A percentile compares a stretch with the other conserved stretches of the same genome.
These are phyloP conservation scores for Salicornia ramosissima DNA, from an alignment of 148 eudicot genomes.

Conservation along the genomic window DNA sequence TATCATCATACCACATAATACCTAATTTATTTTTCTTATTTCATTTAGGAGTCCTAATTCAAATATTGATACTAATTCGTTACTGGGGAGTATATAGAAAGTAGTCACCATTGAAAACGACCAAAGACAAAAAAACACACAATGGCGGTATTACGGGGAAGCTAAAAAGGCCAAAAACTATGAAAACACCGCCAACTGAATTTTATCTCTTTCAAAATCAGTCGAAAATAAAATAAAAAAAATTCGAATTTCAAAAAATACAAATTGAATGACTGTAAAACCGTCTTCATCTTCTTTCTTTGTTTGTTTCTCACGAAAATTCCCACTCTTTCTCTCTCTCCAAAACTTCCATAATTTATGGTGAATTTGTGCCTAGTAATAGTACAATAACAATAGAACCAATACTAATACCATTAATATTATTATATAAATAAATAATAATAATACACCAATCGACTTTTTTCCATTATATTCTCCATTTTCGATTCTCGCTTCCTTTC, in stretches of 20 bases:
- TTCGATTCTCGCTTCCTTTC: background rate
- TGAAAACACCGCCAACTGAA: background rate
- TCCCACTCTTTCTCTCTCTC: background rate
- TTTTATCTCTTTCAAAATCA: too few relatives aligned
- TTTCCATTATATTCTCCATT: background rate
- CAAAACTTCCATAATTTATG: background rate
- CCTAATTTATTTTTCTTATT: too few relatives aligned
- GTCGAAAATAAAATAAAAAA: too few relatives aligned
- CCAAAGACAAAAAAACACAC: too few relatives aligned
- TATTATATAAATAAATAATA: background rate
- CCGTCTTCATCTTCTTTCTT: background rate
- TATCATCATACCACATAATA: too few relatives aligned
- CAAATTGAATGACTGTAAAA: too few relatives aligned
- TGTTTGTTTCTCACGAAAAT: background rate
- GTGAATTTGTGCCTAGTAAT: background rate
- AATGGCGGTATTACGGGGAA: slow-evolving; percentile 9
- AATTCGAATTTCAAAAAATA: background rate
- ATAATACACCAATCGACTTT: background rate
- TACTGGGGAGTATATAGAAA: too few relatives aligned
- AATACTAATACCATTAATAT: too few relatives aligned
- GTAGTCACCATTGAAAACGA: too few relatives aligned
- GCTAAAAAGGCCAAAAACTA: background rate
- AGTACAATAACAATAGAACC: too few relatives aligned
- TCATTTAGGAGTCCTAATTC: too few relatives aligned
- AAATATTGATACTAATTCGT: too few relatives aligned